Base-by-base conservation (phyloP, 257 asterid species). In the Striga asiatica region DNA sequence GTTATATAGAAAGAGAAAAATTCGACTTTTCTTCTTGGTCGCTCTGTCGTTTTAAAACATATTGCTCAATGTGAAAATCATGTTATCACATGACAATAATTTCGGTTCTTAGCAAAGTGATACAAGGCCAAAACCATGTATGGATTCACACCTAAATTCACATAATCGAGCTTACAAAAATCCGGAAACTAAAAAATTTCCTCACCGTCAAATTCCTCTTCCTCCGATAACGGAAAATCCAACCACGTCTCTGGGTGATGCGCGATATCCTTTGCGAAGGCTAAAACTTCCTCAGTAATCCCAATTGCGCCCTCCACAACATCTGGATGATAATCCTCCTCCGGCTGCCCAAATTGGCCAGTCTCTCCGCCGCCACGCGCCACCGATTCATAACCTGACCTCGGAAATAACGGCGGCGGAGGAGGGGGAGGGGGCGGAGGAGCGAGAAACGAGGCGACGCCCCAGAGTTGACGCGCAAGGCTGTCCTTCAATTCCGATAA, bases 161-260 rank as follows among this genome's bases (percentile, higher is more conserved):
- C 54, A 12, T 25, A 51, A 51, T n/a, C n/a, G n/a, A 64, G 32
- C 50, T 21, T 25, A 52, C 45, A 50, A 29, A 42, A 6, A 12
- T n/a, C n/a, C n/a, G 41, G 56, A 18, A 58, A 38, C 19, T 19
- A 45, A n/a, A n/a, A n/a, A 27, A 57, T 54, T 48, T 63, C 22
- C 69, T 38, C 50, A 88, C 99, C 97, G 58, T 84, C 88, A 58
- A 78, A 80, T 39, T 82, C 96, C 32, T 88, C 98, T 54, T 84
- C 95, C 61, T 92, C 99, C 14, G 79, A 64, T 50, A 84, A 70
- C 0, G 99, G 97, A 63, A 88, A 92, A 81, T 92, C 96, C 81
- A 92, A 68, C 99, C 97, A 92, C 22, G 99, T 92, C 80, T 92
- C 99, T 0, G 99, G 97, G 73, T 92, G 99, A 81, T 82, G 99